Percentiles rank a stretch among this genome's conserved stretches.
These are phyloP conservation scores for Nannochloris sp. DNA, from an alignment of 139 green algal species.

Conservation along the genomic window DNA sequence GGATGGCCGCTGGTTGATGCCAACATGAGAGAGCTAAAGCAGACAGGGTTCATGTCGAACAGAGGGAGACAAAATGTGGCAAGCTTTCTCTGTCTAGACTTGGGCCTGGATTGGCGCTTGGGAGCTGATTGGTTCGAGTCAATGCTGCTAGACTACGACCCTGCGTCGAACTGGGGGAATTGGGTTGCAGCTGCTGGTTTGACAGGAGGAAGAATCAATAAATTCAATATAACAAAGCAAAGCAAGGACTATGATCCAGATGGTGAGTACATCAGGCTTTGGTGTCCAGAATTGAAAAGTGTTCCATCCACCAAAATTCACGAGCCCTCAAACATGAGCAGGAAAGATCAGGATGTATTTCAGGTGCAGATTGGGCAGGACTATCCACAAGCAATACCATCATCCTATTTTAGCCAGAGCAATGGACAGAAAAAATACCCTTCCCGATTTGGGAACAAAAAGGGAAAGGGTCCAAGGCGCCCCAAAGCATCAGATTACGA, in stretches of 20 bases:
- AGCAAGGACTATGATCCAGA: constrained; percentile 44
- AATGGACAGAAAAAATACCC: neutral
- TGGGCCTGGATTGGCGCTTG: constrained; percentile 83
- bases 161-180: constrained; percentile 85
- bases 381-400: constrained; percentile 50
- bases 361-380: constrained; percentile 51
- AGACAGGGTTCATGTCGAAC: constrained; percentile 94
- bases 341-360: constrained; percentile 48
- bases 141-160: constrained; percentile 87
- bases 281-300: constrained; percentile 77
- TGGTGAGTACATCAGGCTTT: constrained; percentile 80
- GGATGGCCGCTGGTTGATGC: constrained; percentile 93
- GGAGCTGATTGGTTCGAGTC: constrained; percentile 81
- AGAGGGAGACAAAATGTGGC: constrained; percentile 90
- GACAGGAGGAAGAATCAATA: constrained; percentile 74
- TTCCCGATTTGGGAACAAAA: neutral
- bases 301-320: constrained; percentile 60
- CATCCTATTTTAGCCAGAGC: neutral
- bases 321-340: constrained; percentile 70
- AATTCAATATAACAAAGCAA: constrained; percentile 95
- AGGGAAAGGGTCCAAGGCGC: neutral
- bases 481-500: neutral
- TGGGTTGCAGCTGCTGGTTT: constrained; percentile 67
- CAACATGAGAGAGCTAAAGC: constrained; percentile 91
- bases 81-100: constrained; percentile 74